Conservation (phyloP, 1,139 yeast genomes). For the Debaryomyces sp. region DNA sequence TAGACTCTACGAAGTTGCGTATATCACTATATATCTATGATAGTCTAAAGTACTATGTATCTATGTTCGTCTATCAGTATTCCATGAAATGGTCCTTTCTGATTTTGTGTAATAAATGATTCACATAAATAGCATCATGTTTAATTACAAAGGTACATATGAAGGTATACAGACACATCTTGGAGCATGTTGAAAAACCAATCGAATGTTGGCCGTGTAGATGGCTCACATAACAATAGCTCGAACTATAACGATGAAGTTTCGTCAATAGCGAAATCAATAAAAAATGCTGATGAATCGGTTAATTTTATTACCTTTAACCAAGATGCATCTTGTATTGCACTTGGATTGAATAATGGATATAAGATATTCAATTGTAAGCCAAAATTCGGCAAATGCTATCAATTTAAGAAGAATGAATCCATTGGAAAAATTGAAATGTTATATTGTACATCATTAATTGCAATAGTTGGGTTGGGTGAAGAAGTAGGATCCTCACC, state of each 20-base stretch:
- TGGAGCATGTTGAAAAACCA: conserved; percentile 5
- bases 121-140: not conserved
- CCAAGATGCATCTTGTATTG: conserved; percentile 87
- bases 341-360: conserved; percentile 78
- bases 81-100: not conserved
- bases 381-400: conserved; percentile 80
- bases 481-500: conserved; percentile 83
- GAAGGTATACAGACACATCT: not conserved
- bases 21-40: not conserved
- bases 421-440: conserved; percentile 81
- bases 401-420: conserved; percentile 50
- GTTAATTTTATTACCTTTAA: conserved; percentile 76
- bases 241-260: conserved; percentile 7
- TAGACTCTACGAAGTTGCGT: not conserved
- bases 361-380: conserved; percentile 85
- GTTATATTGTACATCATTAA: conserved; percentile 85
- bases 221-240: not conserved
- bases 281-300: conserved; percentile 18
- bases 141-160: not conserved
- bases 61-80: too few species aligned
- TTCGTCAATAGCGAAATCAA: conserved; percentile 8
- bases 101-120: not conserved
- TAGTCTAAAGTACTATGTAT: too few species aligned
- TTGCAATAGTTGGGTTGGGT: conserved; percentile 87
- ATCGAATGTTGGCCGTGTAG: not conserved